A percentile compares a stretch with the other conserved stretches of the same genome.
Conservation (phyloP, 495 filamentous ascomycete species). For the Aspergillus baeticus region DNA sequence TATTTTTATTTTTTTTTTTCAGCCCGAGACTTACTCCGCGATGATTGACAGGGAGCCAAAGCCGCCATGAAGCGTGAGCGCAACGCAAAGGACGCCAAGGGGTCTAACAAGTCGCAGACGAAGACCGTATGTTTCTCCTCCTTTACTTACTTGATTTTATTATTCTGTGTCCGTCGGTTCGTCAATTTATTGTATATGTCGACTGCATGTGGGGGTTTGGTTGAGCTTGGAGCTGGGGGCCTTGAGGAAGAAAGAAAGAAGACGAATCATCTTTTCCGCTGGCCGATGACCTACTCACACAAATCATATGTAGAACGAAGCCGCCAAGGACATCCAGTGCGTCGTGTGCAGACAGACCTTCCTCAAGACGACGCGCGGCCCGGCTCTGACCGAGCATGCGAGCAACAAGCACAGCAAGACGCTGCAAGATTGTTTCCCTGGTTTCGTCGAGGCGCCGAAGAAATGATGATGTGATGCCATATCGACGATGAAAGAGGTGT, state of each 20-base stretch:
- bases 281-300: neutral
- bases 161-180: neutral
- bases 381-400: constrained; percentile 18
- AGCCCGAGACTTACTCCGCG: neutral
- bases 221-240: no score
- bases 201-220: no score
- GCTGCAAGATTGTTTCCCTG: constrained; percentile 18
- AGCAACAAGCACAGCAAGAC: constrained; percentile 20
- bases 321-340: constrained; percentile 18
- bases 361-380: constrained; percentile 16
- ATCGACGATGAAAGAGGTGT: no score
- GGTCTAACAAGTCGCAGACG: constrained; percentile 15
- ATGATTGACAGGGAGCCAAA: constrained; percentile 12
- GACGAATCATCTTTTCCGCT: neutral
- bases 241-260: no score
- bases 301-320: constrained; percentile 15
- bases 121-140: constrained; percentile 14
- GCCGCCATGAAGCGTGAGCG: constrained; percentile 17
- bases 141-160: neutral
- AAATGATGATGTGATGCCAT: neutral
- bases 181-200: no score
- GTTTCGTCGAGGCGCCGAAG: constrained; percentile 10
- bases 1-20: no score
- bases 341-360: constrained; percentile 16
- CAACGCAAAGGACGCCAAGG: constrained; percentile 19